A percentile compares a stretch with the other conserved stretches of the same genome.
phyloP scores from a whole-genome alignment of 768 basidiomycete species.

The Lactarius trivialis region DNA sequence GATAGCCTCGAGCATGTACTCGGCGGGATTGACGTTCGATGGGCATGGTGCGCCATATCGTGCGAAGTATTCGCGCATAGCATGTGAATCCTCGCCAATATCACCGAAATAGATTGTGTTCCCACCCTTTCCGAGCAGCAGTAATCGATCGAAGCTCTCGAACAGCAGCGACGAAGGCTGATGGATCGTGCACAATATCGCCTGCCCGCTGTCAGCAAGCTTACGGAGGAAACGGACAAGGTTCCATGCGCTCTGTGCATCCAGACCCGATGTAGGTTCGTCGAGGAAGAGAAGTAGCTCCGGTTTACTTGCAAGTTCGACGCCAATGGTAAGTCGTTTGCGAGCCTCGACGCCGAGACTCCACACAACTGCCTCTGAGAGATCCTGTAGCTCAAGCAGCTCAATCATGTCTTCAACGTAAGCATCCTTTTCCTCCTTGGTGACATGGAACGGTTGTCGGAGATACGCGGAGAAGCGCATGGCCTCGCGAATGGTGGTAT shows the following conservation, averaged over 20 bases:
- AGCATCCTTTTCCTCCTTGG: conserved; percentile 67
- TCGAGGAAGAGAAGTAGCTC: conserved; percentile 67
- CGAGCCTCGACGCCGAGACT: conserved; percentile 65
- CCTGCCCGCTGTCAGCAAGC: conserved; percentile 80
- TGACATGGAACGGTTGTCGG: conserved; percentile 63
- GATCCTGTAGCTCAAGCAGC: conserved; percentile 76
- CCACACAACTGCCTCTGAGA: conserved; percentile 77
- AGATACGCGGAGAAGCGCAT: conserved; percentile 83
- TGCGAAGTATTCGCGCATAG: conserved; percentile 73
- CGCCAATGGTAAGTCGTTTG: conserved; percentile 87
- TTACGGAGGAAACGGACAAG: conserved; percentile 78
- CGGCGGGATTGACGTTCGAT: conserved; percentile 68
- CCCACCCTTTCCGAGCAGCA: conserved; percentile 73
- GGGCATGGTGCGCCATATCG: conserved; percentile 71
- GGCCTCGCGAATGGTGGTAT: conserved; percentile 78
- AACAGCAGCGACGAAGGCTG: conserved; percentile 84
- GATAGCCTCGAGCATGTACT: conserved; percentile 78
- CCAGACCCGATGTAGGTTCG: conserved; percentile 49
- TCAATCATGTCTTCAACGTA: conserved; percentile 84
- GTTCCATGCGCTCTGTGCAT: conserved; percentile 73
- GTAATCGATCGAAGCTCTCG: conserved; percentile 74
- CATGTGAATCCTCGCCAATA: conserved; percentile 67
- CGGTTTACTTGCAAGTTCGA: conserved; percentile 86
- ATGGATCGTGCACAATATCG: conserved; percentile 87
- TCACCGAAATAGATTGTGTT: conserved; percentile 92